Base-by-base conservation (phyloP, 1,139 yeast genomes). In the Kodamaea fungicola region DNA sequence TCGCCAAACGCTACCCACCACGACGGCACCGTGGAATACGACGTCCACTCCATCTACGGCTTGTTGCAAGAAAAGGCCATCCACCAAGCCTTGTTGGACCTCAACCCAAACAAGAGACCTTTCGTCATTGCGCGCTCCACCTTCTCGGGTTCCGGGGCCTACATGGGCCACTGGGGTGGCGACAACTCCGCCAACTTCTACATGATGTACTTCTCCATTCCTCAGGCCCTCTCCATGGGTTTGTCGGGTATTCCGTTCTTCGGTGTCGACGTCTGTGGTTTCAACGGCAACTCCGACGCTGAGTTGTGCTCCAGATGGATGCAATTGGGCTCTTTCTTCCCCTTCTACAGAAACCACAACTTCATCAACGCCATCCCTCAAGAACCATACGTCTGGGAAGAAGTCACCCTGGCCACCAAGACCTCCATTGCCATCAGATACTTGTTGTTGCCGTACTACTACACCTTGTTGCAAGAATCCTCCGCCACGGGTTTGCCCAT, bases 11-110 rank as follows among this genome's bases (percentile, higher is more conserved):
- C 62, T 6, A 55, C 62, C 7, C 64, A 59, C 45, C 49, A 45
- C 16, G 59, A 57, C 36, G 66, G 66, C 2, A 51, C 57, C 9
- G 34, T 54, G 24, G 65, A 62, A 40, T 62, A 60, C 41, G 64
- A 54, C 28, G 43, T 54, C 22, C 57, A 52, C 31, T 51, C 47
- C 31, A 40, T 54, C 23, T 52, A 45, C 34, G 57, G 58, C 6
- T 46, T 35, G 37, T 34, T 46, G 30, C 52, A 51, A 41, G 54
- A 45, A 39, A 47, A 42, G 19, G 55, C 56, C 8, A 50, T 52
- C 25, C 48, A 47, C 34, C 31, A 50, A 31, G 54, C 57, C 6
- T 45, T 52, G 28, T 37, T 51, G 24, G 48, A 51, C 12, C 42
- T 48, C 21, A 31, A 39, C 8, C 50, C 52, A 8, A 43, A 51